Evolutionary conservation across 2,329 filamentous ascomycete species (phyloP), one percentile per base, ranked within the genome.

Genomic region (Alternaria longipes): DNA sequence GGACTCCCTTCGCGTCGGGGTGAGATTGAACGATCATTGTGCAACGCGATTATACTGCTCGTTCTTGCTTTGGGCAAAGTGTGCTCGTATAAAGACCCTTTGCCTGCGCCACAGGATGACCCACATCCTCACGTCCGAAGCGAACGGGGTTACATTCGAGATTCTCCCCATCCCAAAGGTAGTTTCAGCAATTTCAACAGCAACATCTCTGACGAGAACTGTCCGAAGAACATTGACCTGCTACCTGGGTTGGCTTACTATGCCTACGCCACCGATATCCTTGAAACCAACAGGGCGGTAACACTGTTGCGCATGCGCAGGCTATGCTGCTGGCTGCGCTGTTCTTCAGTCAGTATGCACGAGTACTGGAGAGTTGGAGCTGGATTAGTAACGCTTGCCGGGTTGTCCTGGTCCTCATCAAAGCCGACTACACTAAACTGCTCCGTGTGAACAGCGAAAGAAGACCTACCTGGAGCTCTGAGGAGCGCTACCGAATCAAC

Each of bases 161-260:
- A 65, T 22, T 81, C 81, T 16, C 79, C 79, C 5, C 74, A 74
- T 12, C 73, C 80, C 5, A 77, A 78, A 41, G 71, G 74, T 6
- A 80, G 79, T 56, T 73, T 66, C 68, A 68, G 65, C 36, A 75
- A 72, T 44, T 69, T 66, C 68, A 68, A 66, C 36, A 75, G 73
- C 47, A 70, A 75, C 3, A 60, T 57, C 4, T 67, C 67, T 3
- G 62, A 69, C 6, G 73, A 74, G 7, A 67, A 49, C 30, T 69
- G 72, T 2, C 77, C 66, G 54, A 84, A 86, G 68, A 97, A 97
- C 73, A 84, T 95, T 52, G 93, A 98, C 71, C 86, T 91, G 7
- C 91, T 97, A 62, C 94, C 95, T 0, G 95, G 95, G 0, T 82
- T 98, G 59, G 91, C 93, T 30, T 97, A 97, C 75, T 97, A 94